These are phyloP conservation scores for Populus alba DNA, from an alignment of 345 rosid genomes.

Conservation along the genomic window DNA sequence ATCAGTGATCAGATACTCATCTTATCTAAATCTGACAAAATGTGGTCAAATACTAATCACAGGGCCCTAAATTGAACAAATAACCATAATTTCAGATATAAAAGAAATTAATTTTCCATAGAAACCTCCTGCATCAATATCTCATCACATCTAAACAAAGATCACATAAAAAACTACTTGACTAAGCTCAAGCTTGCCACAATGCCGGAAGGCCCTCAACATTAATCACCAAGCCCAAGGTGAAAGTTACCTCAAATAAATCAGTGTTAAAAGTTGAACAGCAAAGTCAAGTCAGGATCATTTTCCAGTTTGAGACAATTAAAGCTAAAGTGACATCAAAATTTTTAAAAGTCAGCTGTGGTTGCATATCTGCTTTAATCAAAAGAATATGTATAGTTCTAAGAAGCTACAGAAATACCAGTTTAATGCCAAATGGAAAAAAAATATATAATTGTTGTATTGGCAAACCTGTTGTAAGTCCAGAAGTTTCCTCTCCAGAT, in stretches of 20 bases:
- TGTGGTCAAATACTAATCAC: background rate
- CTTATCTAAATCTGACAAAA: background rate
- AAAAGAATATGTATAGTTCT: background rate
- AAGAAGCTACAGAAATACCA: background rate
- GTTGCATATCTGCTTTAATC: background rate
- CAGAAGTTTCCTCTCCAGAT: conserved; percentile 79
- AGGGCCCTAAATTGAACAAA: background rate
- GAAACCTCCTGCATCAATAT: background rate
- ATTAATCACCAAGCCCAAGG: background rate
- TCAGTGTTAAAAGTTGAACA: background rate
- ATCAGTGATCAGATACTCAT: background rate
- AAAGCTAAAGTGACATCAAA: background rate
- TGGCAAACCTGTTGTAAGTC: conserved; percentile 78
- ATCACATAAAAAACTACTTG: background rate
- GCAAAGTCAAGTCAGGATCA: background rate
- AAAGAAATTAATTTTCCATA: background rate
- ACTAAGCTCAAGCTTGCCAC: background rate
- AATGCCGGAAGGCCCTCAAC: background rate
- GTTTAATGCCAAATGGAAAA: background rate
- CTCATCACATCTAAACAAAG: background rate
- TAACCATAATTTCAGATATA: background rate
- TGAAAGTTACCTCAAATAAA: background rate
- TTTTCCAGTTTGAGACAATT: background rate
- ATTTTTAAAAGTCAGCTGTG: background rate
- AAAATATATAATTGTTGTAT: background rate